Percentiles rank a stretch among this genome's conserved stretches.
Evolutionary conservation across 169 alveolate species (phyloP).

Genomic region (Plasmodium sp.): DNA sequence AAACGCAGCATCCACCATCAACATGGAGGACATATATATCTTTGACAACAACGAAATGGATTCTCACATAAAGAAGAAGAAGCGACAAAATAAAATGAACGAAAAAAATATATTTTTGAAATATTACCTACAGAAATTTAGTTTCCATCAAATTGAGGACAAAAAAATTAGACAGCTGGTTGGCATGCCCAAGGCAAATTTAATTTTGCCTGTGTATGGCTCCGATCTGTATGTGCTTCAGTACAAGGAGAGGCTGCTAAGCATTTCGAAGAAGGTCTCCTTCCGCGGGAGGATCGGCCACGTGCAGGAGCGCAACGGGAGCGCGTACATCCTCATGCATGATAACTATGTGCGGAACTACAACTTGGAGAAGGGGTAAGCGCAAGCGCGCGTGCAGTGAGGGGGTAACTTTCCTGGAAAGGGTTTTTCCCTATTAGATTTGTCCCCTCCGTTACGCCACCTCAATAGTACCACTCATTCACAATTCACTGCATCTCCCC

Average conservation of each 20-base stretch:
- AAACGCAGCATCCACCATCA: background rate
- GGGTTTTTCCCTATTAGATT: background rate
- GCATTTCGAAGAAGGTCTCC: slow-evolving; percentile 21
- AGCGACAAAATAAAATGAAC: slow-evolving; percentile 1
- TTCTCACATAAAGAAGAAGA: slow-evolving; percentile 6
- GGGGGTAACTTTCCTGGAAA: background rate
- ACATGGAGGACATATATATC: slow-evolving; percentile 32
- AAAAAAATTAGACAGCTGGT: slow-evolving; percentile 42
- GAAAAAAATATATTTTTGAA: slow-evolving; percentile 49
- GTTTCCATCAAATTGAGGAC: slow-evolving; percentile 16
- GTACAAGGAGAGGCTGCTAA: slow-evolving; percentile 36
- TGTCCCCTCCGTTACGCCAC: background rate
- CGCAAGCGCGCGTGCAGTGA: background rate
- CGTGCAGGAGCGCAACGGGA: slow-evolving; percentile 48
- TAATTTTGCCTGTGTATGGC: slow-evolving; percentile 30
- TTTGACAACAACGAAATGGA: slow-evolving; percentile 21
- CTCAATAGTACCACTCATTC: background rate
- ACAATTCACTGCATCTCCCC: background rate
- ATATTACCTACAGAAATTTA: slow-evolving; percentile 18
- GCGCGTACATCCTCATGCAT: slow-evolving; percentile 1
- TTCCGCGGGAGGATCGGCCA: slow-evolving; percentile 15
- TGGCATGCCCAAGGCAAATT: slow-evolving; percentile 35
- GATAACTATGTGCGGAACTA: slow-evolving; percentile 46
- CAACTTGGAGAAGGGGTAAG: slow-evolving; percentile 64
- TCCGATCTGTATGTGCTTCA: slow-evolving; percentile 17